These are phyloP conservation scores for Rhodofomes roseus DNA, from an alignment of 1,284 basidiomycete genomes.

Conservation along the genomic window DNA sequence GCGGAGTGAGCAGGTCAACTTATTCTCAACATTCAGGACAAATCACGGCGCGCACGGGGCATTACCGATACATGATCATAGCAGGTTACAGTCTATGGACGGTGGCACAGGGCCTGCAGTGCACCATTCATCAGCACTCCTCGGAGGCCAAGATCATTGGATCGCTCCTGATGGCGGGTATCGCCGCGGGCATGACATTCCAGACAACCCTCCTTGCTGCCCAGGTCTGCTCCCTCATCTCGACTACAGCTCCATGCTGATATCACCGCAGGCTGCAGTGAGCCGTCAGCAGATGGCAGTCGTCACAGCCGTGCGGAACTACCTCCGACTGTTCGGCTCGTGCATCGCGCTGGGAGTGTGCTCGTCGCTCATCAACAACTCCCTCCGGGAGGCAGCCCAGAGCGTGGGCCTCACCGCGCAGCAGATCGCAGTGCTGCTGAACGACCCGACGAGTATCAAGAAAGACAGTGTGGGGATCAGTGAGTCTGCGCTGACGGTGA, in stretches of 20 bases:
- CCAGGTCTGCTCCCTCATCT: not conserved
- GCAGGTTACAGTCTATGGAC: constrained; percentile 34
- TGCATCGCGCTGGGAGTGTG: constrained; percentile 25
- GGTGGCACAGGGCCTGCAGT: constrained; percentile 27
- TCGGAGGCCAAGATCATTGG: constrained; percentile 35
- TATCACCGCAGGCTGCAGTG: constrained; percentile 31
- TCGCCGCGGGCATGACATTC: constrained; percentile 18
- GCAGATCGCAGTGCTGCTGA: not conserved
- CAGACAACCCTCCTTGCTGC: constrained; percentile 11
- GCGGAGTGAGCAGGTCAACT: not conserved
- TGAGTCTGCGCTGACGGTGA: not conserved
- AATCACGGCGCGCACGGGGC: constrained; percentile 15
- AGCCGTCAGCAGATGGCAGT: constrained; percentile 33
- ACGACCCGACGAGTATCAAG: not conserved
- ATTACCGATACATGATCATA: constrained; percentile 29
- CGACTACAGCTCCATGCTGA: not conserved
- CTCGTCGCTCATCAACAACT: constrained; percentile 12
- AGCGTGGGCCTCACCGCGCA: not conserved
- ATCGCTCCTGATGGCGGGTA: constrained; percentile 37
- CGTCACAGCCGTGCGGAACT: constrained; percentile 23
- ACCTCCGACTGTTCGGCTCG: constrained; percentile 34
- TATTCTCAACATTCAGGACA: constrained; percentile 3
- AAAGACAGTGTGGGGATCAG: not conserved
- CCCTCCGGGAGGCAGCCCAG: not conserved
- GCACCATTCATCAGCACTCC: constrained; percentile 32